These are phyloP conservation scores for Backusella psychrophila DNA, from an alignment of 192 early-diverging fungal genomes.

Conservation along the genomic window DNA sequence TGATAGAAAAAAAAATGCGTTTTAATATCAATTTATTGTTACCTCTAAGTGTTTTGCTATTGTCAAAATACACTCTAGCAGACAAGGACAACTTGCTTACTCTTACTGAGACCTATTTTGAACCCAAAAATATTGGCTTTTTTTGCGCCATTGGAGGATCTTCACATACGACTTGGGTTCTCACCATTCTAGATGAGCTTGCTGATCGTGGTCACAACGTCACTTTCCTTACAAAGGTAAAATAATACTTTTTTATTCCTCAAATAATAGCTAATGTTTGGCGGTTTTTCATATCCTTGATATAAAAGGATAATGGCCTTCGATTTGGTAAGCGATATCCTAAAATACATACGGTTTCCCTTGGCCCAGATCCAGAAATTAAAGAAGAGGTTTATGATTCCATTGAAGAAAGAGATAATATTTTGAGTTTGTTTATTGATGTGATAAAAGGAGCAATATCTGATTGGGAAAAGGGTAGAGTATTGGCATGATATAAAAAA, in stretches of 20 bases:
- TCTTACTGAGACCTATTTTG: not conserved
- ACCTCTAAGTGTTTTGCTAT: not conserved
- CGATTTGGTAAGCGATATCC: not conserved
- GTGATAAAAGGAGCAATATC: not conserved
- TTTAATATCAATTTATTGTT: not conserved
- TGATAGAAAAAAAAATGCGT: not conserved
- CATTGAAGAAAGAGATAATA: not conserved
- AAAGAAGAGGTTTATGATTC: not conserved
- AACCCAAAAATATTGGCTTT: slow-evolving; percentile 10
- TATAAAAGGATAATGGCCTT: not conserved
- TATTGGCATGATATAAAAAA: not conserved
- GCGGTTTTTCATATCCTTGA: not conserved
- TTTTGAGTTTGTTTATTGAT: not conserved
- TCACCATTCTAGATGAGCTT: slow-evolving; percentile 14
- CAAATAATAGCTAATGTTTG: not conserved
- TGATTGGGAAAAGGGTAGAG: not conserved
- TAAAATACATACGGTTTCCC: not conserved
- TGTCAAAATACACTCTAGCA: not conserved
- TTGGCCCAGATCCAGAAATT: not conserved
- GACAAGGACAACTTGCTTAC: not conserved
- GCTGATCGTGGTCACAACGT: slow-evolving; percentile 16
- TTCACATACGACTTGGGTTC: slow-evolving; percentile 26
- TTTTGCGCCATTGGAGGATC: slow-evolving; percentile 13
- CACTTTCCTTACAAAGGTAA: slow-evolving; percentile 12
- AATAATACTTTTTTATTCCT: not conserved